Evolutionary conservation across 306 rosid genomes (phyloP).

Genomic region (Carpinus viminea): DNA sequence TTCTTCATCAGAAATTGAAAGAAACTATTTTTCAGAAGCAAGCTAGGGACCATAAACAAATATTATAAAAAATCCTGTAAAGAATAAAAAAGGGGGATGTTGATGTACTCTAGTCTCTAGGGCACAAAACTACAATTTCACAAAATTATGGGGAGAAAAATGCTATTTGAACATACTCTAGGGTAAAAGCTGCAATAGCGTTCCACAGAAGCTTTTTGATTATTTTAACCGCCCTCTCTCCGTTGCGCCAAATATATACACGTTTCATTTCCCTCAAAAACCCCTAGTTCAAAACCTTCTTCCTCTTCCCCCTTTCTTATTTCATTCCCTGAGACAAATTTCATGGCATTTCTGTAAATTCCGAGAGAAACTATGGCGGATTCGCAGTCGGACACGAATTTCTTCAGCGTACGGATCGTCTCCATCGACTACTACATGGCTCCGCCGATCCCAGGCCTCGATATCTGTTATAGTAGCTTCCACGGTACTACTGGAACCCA

Average conservation of each 20-base stretch:
- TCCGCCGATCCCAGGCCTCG: conserved; percentile 61
- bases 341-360: not conserved
- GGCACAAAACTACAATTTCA: too few relatives aligned
- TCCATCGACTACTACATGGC: conserved; percentile 84
- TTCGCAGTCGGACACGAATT: not conserved
- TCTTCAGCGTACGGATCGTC: conserved; percentile 74
- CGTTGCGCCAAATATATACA: not conserved
- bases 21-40: too few relatives aligned
- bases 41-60: too few relatives aligned
- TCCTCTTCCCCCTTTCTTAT: not conserved
- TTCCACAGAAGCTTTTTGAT: not conserved
- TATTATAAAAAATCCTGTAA: too few relatives aligned
- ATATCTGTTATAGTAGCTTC: conserved; percentile 75
- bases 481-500: conserved; percentile 59
- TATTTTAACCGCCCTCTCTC: not conserved
- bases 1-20: too few relatives aligned
- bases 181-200: not conserved
- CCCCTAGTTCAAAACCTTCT: not conserved
- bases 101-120: too few relatives aligned
- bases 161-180: too few relatives aligned
- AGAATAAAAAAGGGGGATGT: too few relatives aligned
- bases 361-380: not conserved
- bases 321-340: not conserved
- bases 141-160: too few relatives aligned
- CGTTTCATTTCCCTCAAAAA: not conserved